Evolutionary conservation across 768 basidiomycete species (phyloP).

Genomic region (Termitomyces sp.): DNA sequence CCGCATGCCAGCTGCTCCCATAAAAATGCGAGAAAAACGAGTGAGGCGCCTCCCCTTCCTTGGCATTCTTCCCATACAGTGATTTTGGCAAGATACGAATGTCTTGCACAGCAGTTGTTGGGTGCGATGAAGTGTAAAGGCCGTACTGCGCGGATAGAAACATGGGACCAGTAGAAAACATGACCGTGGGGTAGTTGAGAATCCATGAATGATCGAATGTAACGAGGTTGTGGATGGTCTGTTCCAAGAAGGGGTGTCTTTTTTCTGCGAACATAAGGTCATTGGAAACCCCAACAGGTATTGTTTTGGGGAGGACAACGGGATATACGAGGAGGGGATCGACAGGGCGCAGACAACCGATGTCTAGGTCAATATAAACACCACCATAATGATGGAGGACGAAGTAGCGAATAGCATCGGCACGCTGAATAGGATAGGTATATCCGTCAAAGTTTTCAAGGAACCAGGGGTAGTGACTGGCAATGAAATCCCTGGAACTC

Average conservation of each 20-base stretch:
- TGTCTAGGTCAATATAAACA: constrained; percentile 94
- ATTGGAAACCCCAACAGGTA: constrained; percentile 96
- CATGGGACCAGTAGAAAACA: constrained; percentile 99
- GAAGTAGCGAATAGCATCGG: constrained; percentile 98
- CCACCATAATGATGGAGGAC: constrained; percentile 95
- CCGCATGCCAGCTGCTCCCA: constrained; percentile 97
- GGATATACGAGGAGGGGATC: constrained; percentile 85
- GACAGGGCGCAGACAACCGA: constrained; percentile 84
- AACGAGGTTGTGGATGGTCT: constrained; percentile 88
- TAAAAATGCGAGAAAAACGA: constrained; percentile 98
- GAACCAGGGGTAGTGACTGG: constrained; percentile 86
- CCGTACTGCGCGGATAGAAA: constrained; percentile 95
- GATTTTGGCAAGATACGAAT: constrained; percentile 93
- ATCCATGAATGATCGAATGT: constrained; percentile 93
- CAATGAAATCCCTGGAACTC: constrained; percentile 85
- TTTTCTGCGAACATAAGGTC: constrained; percentile 93
- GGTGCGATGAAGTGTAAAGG: constrained; percentile 72
- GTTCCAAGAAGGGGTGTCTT: constrained; percentile 83
- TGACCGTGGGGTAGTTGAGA: constrained; percentile 98
- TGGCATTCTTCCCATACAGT: constrained; percentile 96
- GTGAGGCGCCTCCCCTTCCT: constrained; percentile 76
- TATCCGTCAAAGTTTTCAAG: constrained; percentile 92
- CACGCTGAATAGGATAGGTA: constrained; percentile 89
- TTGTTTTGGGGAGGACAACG: constrained; percentile 91
- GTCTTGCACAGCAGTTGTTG: constrained; percentile 61